phyloP scores from a whole-genome alignment of 805 yeast species.

The Blastobotrys terrestris region DNA sequence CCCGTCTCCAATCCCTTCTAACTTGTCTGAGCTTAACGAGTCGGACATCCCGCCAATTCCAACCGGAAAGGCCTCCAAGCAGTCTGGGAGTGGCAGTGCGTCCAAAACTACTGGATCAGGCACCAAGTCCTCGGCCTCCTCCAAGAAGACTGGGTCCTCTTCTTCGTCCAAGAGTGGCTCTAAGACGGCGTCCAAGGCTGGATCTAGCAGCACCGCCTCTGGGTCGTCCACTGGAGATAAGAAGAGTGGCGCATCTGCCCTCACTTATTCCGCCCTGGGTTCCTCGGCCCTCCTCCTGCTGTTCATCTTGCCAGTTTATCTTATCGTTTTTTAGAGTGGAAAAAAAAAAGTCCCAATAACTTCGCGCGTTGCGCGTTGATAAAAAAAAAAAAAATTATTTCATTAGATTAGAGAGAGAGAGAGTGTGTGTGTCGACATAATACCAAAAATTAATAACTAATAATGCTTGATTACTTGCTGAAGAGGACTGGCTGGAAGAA shows the following conservation, averaged over 20 bases:
- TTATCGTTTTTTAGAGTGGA: not conserved
- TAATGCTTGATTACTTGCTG: slow-evolving; percentile 13
- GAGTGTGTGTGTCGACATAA: not conserved
- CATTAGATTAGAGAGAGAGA: not conserved
- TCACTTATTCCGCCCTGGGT: not conserved
- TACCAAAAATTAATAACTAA: slow-evolving; percentile 1
- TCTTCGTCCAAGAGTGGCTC: not conserved
- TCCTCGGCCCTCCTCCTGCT: not conserved
- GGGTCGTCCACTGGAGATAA: not conserved
- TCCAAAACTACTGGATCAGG: not conserved
- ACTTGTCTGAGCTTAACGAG: not conserved
- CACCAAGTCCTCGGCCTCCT: not conserved
- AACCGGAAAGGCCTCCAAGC: not conserved
- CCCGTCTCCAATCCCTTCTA: not conserved
- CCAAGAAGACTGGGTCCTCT: not conserved
- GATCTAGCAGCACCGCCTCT: not conserved
- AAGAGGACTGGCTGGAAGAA: slow-evolving; percentile 14
- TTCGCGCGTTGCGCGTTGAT: not conserved
- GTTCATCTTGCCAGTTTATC: not conserved
- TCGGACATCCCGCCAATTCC: not conserved
- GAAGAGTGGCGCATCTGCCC: not conserved
- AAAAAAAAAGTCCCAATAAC: not conserved
- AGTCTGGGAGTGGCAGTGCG: not conserved
- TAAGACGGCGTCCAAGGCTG: not conserved
- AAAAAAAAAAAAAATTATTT: not conserved